These are phyloP conservation scores for Chloris gayana DNA, from an alignment of 176 grass and related monocot genomes.

Conservation along the genomic window DNA sequence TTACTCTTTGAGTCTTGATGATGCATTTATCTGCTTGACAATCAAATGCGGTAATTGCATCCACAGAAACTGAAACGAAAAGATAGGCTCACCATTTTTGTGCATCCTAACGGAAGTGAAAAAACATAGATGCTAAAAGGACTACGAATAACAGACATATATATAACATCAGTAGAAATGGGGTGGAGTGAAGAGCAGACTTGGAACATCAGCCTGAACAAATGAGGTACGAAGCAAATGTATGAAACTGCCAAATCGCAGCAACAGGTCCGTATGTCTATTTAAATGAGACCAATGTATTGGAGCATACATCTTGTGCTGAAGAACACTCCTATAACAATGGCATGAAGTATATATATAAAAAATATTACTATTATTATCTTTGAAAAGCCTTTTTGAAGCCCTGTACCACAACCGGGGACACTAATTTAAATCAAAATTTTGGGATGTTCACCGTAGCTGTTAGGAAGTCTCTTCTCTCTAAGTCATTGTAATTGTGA, in stretches of 20 bases:
- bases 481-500: slow-evolving; percentile 12
- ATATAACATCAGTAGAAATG: not conserved
- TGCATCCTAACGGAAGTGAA: not conserved
- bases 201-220: not conserved
- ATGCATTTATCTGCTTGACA: not conserved
- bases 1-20: not conserved
- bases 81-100: too few species aligned
- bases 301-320: not conserved
- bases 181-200: not conserved
- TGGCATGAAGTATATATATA: not conserved
- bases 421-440: slow-evolving; percentile 18
- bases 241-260: not conserved
- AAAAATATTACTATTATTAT: not conserved
- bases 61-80: not conserved
- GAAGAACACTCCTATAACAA: slow-evolving; percentile 6
- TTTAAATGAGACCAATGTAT: not conserved
- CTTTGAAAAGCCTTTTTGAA: slow-evolving; percentile 6
- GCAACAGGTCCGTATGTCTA: not conserved
- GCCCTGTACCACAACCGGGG: not conserved
- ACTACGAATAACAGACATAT: not conserved
- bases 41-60: not conserved
- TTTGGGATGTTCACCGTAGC: not conserved
- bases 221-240: not conserved
- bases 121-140: not conserved
- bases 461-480: slow-evolving; percentile 27